Conservation (phyloP, 2,329 filamentous ascomycete genomes). For the Cercospora sp. region DNA sequence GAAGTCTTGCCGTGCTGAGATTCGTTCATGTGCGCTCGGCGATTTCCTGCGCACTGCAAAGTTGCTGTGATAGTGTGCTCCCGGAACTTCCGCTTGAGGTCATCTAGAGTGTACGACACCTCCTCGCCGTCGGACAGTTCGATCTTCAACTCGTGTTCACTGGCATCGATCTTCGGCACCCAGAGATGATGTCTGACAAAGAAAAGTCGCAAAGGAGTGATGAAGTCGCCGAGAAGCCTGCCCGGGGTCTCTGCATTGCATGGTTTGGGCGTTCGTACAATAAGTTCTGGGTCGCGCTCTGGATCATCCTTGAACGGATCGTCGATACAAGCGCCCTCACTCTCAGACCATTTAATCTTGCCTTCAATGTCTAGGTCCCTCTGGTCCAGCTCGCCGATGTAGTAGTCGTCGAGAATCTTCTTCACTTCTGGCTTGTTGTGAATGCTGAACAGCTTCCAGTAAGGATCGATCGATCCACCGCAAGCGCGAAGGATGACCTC, state of each 20-base stretch:
- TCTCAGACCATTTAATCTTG: constrained; percentile 32
- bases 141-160: constrained; percentile 53
- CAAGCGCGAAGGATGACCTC: constrained; percentile 67
- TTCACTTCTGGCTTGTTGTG: constrained; percentile 65
- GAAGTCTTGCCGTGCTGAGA: constrained; percentile 50
- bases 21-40: constrained; percentile 56
- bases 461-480: constrained; percentile 64
- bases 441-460: constrained; percentile 70
- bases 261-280: constrained; percentile 56
- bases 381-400: constrained; percentile 61
- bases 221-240: constrained; percentile 52
- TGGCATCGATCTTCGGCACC: constrained; percentile 54
- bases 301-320: constrained; percentile 62
- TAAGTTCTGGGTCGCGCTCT: constrained; percentile 52
- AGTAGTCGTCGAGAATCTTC: constrained; percentile 63
- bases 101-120: constrained; percentile 55
- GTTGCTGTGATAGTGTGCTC: constrained; percentile 56
- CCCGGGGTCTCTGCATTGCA: constrained; percentile 63
- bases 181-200: constrained; percentile 66
- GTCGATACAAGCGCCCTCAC: constrained; percentile 51
- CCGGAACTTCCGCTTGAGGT: constrained; percentile 56
- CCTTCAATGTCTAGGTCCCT: constrained; percentile 60
- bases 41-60: constrained; percentile 63
- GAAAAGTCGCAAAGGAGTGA: constrained; percentile 58
- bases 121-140: constrained; percentile 58